Conservation (phyloP, 306 rosid genomes). For the Cicer bijugum region DNA sequence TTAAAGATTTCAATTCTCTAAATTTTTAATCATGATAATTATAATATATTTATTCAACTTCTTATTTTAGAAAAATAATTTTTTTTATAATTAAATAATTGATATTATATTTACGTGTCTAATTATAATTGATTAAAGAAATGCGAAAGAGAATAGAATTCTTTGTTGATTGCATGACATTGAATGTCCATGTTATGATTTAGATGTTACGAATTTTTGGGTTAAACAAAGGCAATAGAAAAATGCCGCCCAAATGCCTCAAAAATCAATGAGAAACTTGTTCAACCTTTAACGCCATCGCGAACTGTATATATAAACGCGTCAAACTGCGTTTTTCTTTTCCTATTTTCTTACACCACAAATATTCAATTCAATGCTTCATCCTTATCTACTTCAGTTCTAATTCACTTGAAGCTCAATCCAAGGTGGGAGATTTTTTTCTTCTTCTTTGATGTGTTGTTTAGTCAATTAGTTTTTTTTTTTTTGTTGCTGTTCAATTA, state of each 20-base stretch:
- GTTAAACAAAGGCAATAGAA: constrained; percentile 37
- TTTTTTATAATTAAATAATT: no score
- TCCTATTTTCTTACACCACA: neutral
- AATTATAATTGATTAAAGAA: no score
- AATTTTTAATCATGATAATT: no score
- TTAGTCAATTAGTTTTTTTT: constrained; percentile 21
- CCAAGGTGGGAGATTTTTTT: constrained; percentile 38
- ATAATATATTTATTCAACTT: no score
- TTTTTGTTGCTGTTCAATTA: constrained; percentile 23
- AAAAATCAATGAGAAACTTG: constrained; percentile 22
- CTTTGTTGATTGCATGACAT: neutral
- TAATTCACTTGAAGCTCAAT: constrained; percentile 45
- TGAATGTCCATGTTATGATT: constrained; percentile 15
- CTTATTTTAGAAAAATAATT: no score
- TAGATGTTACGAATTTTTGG: constrained; percentile 31
- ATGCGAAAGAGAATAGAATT: no score
- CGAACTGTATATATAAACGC: constrained; percentile 58
- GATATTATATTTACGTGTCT: no score
- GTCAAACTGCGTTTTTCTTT: constrained; percentile 37
- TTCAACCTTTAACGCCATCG: constrained; percentile 45
- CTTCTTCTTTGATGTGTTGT: neutral
- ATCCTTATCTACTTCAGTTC: neutral
- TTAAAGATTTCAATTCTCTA: neutral
- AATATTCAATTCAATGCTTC: neutral
- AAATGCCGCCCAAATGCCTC: constrained; percentile 43